Conservation (phyloP, 805 yeast genomes). For the Wickerhamomyces bovis region DNA sequence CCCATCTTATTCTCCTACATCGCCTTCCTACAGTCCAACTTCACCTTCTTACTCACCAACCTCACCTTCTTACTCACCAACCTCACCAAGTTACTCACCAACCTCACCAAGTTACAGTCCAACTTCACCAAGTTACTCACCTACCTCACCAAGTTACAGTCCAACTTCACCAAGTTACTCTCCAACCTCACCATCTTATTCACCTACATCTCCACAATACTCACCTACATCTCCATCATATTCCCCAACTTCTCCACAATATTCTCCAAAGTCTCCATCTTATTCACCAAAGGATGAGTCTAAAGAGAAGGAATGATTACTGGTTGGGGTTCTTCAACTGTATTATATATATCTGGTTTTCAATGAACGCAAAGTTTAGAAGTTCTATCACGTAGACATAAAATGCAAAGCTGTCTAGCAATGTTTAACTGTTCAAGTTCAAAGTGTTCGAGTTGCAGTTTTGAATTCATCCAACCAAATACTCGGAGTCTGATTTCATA, state of each 20-base stretch:
- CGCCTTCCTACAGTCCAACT: slow-evolving; percentile 34
- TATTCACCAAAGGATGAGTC: slow-evolving; percentile 29
- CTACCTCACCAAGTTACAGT: slow-evolving; percentile 64
- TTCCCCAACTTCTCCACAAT: slow-evolving; percentile 38
- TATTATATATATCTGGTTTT: background rate
- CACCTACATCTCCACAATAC: slow-evolving; percentile 38
- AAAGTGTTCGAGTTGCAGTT: no score
- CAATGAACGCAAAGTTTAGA: slow-evolving; percentile 6
- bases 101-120: slow-evolving; percentile 71
- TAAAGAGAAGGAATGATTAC: slow-evolving; percentile 5
- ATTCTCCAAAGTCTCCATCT: slow-evolving; percentile 29
- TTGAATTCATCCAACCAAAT: no score
- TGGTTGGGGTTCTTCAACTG: background rate
- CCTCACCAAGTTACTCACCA: slow-evolving; percentile 73
- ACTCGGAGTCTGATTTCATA: no score
- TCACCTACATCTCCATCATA: slow-evolving; percentile 42
- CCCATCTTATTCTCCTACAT: slow-evolving; percentile 52
- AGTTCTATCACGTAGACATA: no score
- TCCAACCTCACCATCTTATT: slow-evolving; percentile 37
- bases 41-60: slow-evolving; percentile 42
- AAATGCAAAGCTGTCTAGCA: no score
- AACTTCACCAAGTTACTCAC: slow-evolving; percentile 65
- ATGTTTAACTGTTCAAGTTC: no score
- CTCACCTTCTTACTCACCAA: slow-evolving; percentile 35
- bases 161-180: slow-evolving; percentile 50